Percentiles rank a stretch among this genome's conserved stretches.
These are phyloP conservation scores for Chlamydomonas sphaeroides DNA, from an alignment of 139 green algal species.

Conservation along the genomic window DNA sequence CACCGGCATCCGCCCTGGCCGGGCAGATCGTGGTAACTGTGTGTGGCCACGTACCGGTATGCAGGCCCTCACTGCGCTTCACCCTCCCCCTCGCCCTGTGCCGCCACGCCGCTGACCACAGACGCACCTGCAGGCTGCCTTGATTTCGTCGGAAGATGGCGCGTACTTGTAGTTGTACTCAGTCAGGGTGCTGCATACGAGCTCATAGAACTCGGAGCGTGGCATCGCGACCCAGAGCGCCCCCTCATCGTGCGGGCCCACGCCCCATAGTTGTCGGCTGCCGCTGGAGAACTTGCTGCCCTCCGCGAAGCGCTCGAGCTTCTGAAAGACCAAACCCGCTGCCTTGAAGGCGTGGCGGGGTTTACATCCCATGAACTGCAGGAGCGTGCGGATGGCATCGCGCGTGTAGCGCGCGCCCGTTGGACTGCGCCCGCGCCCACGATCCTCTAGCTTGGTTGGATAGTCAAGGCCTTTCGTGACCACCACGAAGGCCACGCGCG, in stretches of 20 bases:
- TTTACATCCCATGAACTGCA: constrained; percentile 87
- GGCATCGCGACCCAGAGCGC: constrained; percentile 43
- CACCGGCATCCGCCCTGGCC: too few relatives aligned
- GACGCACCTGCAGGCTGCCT: constrained; percentile 56
- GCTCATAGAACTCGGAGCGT: constrained; percentile 51
- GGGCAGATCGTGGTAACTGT: too few relatives aligned
- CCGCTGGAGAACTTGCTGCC: constrained; percentile 2
- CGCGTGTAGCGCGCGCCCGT: constrained; percentile 74
- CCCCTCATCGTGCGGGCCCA: background rate
- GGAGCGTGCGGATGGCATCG: constrained; percentile 66
- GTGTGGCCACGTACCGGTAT: too few relatives aligned
- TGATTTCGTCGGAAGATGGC: constrained; percentile 57
- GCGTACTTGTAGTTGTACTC: constrained; percentile 59
- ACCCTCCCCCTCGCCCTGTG: too few relatives aligned
- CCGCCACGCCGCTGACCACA: too few relatives aligned
- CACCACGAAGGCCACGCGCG: constrained; percentile 14
- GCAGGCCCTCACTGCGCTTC: too few relatives aligned
- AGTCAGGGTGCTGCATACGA: constrained; percentile 53
- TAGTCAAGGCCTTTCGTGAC: constrained; percentile 40
- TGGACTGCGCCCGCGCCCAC: too few relatives aligned
- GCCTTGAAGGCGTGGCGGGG: constrained; percentile 75
- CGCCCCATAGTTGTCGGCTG: constrained; percentile 24
- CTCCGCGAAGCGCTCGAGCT: constrained; percentile 21
- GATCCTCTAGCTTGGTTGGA: background rate
- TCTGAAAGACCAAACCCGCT: constrained; percentile 23